These are phyloP conservation scores for Plasmodium malariae DNA, from an alignment of 169 alveolate genomes.

Conservation along the genomic window DNA sequence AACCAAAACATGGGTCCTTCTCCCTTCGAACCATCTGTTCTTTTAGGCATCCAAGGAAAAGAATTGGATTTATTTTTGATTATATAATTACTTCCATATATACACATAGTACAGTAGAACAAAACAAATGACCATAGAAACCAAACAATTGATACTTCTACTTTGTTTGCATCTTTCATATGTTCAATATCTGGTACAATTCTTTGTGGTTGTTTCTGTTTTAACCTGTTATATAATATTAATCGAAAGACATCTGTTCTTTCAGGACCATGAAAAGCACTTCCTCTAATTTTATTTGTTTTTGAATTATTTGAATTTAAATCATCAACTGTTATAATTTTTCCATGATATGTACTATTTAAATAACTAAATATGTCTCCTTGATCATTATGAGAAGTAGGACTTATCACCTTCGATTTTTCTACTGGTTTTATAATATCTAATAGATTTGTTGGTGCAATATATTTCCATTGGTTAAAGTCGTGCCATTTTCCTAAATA, in stretches of 20 bases:
- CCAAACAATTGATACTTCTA: conserved; percentile 86
- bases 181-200: conserved; percentile 86
- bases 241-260: conserved; percentile 88
- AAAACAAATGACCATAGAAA: conserved; percentile 83
- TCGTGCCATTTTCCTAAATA: conserved; percentile 86
- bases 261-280: conserved; percentile 93
- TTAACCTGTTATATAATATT: conserved; percentile 90
- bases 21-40: conserved; percentile 87
- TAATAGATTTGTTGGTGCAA: conserved; percentile 84
- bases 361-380: conserved; percentile 81
- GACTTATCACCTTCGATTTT: conserved; percentile 77
- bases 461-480: conserved; percentile 84
- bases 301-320: conserved; percentile 73
- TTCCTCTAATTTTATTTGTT: conserved; percentile 87
- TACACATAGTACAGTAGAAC: conserved; percentile 79
- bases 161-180: conserved; percentile 84
- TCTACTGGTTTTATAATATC: conserved; percentile 84
- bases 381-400: conserved; percentile 77
- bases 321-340: conserved; percentile 83
- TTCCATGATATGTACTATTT: conserved; percentile 80
- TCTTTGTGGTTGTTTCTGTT: conserved; percentile 89
- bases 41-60: conserved; percentile 89
- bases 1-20: conserved; percentile 87
- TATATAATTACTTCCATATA: conserved; percentile 81
- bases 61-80: conserved; percentile 83